Evolutionary conservation across 2,329 filamentous ascomycete genomes (phyloP), one percentile per base, ranked within the genome.

Genomic region (Curvularia eragrostidis): DNA sequence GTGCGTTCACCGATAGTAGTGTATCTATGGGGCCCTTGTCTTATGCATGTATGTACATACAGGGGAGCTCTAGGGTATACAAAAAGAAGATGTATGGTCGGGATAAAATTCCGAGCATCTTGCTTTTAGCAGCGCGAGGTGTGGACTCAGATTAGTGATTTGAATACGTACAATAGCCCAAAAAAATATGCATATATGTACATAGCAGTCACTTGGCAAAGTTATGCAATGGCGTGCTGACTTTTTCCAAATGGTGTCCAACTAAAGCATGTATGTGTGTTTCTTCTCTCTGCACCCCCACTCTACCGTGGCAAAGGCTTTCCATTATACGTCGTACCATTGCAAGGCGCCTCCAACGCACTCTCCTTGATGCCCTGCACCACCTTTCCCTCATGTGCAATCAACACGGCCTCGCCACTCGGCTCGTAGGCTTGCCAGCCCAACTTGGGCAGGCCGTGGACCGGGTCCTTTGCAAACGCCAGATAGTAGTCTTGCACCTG

Each of bases 401-500:
- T 58, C 34, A 74, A 49, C 18, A 69, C 60, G 2, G 58, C 67
- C 46, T 70, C 58, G 2, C 66, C 70, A 41, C 58, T 59, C 2
- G 66, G 58, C 49, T 63, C 62, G 53, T 76, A 77, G n/a, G 55
- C 57, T 1, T 68, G 41, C 76, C 76, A 79, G 0, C 74, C 75
- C 53, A 70, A 28, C 30, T 65, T 64, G 10, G 68, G 64, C 43
- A 78, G 52, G 10, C 70, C 69, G 5, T 64, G 59, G 13, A 63
- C 59, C 1, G 75, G 72, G 56, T 78, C 72, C 23, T 65, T 58
- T 0, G 72, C 70, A 62, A 79, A 79, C 1, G 72, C 73, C 19
- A 76, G 32, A 62, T 75, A 74, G 24, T 68, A 70, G 42, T 78
- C 75, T 54, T 78, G 74, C 73, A 78, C 73, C 38, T 72, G 65